phyloP scores from a whole-genome alignment of 164 flowering plant species.

The Umbellularia californica region DNA sequence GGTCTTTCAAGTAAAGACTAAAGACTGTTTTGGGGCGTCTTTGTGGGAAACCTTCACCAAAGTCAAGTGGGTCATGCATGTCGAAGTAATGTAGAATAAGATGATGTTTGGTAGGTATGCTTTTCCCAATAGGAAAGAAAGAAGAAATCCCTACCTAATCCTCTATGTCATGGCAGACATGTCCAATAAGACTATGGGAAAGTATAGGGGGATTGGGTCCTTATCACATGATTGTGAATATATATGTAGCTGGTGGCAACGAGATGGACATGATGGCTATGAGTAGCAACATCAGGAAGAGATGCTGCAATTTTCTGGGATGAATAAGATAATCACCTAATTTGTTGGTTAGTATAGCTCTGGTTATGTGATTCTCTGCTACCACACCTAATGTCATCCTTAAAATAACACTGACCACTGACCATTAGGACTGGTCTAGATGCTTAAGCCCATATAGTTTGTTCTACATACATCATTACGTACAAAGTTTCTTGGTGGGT shows the following conservation, averaged over 20 bases:
- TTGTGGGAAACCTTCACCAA: conserved; percentile 2
- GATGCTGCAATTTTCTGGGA: not conserved
- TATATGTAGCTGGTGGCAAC: conserved; percentile 1
- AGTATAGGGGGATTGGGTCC: too few relatives aligned
- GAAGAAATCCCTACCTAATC: conserved; percentile 10
- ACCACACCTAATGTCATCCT: conserved; percentile 2
- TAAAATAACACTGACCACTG: not conserved
- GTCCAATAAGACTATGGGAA: not conserved
- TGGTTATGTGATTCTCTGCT: conserved; percentile 3
- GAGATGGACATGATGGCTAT: conserved; percentile 6
- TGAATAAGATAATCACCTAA: not conserved
- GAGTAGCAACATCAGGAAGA: conserved; percentile 3
- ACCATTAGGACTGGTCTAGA: not conserved
- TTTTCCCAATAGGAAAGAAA: conserved; percentile 4
- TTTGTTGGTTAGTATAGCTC: conserved; percentile 1
- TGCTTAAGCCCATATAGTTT: not conserved
- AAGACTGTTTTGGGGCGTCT: not conserved
- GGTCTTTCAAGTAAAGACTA: not conserved
- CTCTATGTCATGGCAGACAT: conserved; percentile 3
- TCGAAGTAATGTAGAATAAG: conserved; percentile 9
- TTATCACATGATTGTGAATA: conserved; percentile 1
- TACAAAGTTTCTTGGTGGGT: not conserved
- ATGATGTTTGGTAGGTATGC: conserved; percentile 13
- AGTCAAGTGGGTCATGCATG: conserved; percentile 13
- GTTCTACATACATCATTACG: not conserved